A percentile compares a stretch with the other conserved stretches of the same genome.
Evolutionary conservation across 2,329 filamentous ascomycete species (phyloP).

Genomic region (Endocalyx cinctus): DNA sequence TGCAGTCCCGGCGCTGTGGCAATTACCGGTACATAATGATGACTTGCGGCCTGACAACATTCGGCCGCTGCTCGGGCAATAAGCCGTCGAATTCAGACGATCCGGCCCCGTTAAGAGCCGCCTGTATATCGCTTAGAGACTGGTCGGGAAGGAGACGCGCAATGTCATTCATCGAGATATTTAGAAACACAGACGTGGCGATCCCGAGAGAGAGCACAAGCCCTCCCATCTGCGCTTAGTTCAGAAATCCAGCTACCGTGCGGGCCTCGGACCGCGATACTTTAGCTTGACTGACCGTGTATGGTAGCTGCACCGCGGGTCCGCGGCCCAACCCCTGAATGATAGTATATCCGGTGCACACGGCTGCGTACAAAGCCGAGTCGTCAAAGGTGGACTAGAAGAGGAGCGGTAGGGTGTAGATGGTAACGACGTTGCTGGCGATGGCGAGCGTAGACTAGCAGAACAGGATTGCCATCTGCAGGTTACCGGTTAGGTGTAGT

Average conservation of each 20-base stretch:
- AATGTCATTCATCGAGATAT: constrained; percentile 8
- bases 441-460: constrained; percentile 7
- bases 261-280: background rate
- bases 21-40: too few species aligned
- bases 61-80: background rate
- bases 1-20: too few species aligned
- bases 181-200: constrained; percentile 10
- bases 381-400: constrained; percentile 8
- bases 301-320: constrained; percentile 7
- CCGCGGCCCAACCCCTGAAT: constrained; percentile 7
- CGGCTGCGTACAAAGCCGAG: constrained; percentile 1
- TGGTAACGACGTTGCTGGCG: constrained; percentile 2
- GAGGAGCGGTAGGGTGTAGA: constrained; percentile 7
- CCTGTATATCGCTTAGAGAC: constrained; percentile 2
- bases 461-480: constrained; percentile 7
- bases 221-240: constrained; percentile 11
- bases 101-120: constrained; percentile 3
- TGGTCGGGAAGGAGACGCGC: constrained; percentile 3
- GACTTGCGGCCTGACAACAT: too few species aligned
- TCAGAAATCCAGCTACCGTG: constrained; percentile 5
- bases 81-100: background rate
- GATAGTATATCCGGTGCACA: constrained; percentile 6
- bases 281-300: constrained; percentile 9
- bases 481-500: constrained; percentile 2
- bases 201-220: constrained; percentile 10